Evolutionary conservation across 2,329 filamentous ascomycete species (phyloP).

Genomic region (Pseudogymnoascus sp.): DNA sequence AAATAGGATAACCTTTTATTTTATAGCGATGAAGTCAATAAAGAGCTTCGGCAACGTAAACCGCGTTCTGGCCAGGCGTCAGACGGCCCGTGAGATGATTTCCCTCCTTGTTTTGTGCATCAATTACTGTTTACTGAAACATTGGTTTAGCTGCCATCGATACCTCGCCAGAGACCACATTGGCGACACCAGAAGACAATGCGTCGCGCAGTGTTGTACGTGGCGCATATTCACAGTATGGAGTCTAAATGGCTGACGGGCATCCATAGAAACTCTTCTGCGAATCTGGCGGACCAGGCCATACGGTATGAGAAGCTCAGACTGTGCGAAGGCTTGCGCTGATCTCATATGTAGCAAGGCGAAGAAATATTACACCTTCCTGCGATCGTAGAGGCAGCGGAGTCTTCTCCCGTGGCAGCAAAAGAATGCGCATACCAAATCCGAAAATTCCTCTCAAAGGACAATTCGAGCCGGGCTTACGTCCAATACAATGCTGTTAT

Average conservation of each 20-base stretch:
- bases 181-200: slow-evolving; percentile 59
- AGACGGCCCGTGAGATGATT: slow-evolving; percentile 6
- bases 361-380: slow-evolving; percentile 91
- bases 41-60: slow-evolving; percentile 27
- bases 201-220: slow-evolving; percentile 59
- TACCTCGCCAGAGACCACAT: slow-evolving; percentile 22
- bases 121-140: slow-evolving; percentile 4
- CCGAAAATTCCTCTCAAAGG: slow-evolving; percentile 71
- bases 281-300: slow-evolving; percentile 58
- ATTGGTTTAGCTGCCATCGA: slow-evolving; percentile 5
- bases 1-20: neutral
- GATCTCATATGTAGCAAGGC: slow-evolving; percentile 41
- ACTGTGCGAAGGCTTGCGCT: neutral
- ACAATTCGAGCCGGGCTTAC: slow-evolving; percentile 56
- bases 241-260: neutral
- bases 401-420: slow-evolving; percentile 81
- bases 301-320: slow-evolving; percentile 36
- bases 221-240: slow-evolving; percentile 14
- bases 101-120: slow-evolving; percentile 13
- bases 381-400: slow-evolving; percentile 86
- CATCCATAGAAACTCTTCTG: slow-evolving; percentile 64
- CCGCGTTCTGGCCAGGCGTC: slow-evolving; percentile 28
- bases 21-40: slow-evolving; percentile 27
- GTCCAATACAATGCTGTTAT: slow-evolving; percentile 95
- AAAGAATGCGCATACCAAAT: slow-evolving; percentile 73